phyloP scores from a whole-genome alignment of 148 eudicot species.

The Beta vulgaris region DNA sequence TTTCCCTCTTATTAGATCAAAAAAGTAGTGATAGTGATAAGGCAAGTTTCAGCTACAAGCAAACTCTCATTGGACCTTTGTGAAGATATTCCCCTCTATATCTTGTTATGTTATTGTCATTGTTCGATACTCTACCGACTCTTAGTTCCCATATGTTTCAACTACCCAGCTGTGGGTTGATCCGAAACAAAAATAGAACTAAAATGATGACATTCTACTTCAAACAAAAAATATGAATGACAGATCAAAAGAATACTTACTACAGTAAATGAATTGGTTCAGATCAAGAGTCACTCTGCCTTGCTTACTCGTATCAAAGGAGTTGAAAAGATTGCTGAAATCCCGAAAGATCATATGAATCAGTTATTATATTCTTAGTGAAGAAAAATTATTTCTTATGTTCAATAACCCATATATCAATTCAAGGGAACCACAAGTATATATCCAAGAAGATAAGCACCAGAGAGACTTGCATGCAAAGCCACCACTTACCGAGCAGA shows the following conservation, averaged over 20 bases:
- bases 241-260: constrained; percentile 44
- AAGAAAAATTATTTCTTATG: background rate
- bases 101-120: too few relatives aligned
- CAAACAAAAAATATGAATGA: background rate
- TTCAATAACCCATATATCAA: background rate
- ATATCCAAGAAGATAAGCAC: background rate
- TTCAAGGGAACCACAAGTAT: background rate
- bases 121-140: background rate
- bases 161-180: constrained; percentile 1
- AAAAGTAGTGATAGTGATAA: too few relatives aligned
- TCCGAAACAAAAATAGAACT: background rate
- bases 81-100: too few relatives aligned
- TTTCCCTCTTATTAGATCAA: background rate
- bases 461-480: constrained; percentile 3
- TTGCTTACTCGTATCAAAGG: constrained; percentile 81
- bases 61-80: too few relatives aligned
- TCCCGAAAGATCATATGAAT: constrained; percentile 3
- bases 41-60: too few relatives aligned
- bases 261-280: constrained; percentile 83
- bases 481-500: constrained; percentile 65
- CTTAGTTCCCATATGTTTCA: background rate
- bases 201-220: background rate
- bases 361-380: background rate
- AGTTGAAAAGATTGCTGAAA: constrained; percentile 80
- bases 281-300: constrained; percentile 88